Evolutionary conservation across 2,329 filamentous ascomycete genomes (phyloP).

Genomic region (Aspergillus awamori): DNA sequence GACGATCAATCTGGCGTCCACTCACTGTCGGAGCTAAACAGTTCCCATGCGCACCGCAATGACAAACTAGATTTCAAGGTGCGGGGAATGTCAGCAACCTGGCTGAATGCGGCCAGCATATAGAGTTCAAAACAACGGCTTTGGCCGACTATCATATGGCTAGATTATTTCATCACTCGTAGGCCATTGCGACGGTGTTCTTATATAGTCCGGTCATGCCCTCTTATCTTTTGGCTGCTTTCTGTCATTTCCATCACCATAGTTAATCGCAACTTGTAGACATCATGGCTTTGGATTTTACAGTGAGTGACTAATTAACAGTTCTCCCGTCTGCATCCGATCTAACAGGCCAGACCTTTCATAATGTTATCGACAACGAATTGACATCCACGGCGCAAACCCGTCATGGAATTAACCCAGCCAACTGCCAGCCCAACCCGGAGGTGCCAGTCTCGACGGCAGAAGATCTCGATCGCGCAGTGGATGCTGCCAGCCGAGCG

Average conservation of each 20-base stretch:
- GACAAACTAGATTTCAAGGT: neutral
- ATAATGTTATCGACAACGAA: slow-evolving; percentile 57
- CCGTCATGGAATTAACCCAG: slow-evolving; percentile 55
- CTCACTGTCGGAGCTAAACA: neutral
- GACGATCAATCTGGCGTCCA: neutral
- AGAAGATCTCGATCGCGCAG: slow-evolving; percentile 55
- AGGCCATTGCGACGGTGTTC: neutral
- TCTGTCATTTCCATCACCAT: neutral
- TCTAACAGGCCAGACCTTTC: slow-evolving; percentile 41
- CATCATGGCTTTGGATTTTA: neutral
- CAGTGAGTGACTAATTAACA: neutral
- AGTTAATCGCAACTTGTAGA: neutral
- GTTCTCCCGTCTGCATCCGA: neutral
- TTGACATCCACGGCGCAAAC: slow-evolving; percentile 48
- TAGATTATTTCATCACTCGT: neutral
- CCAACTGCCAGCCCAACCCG: slow-evolving; percentile 53
- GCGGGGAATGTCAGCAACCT: neutral
- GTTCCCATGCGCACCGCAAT: neutral
- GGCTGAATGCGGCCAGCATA: neutral
- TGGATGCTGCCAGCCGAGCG: slow-evolving; percentile 52
- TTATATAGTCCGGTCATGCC: neutral
- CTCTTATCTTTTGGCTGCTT: neutral
- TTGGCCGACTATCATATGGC: no score
- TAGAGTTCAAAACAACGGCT: neutral
- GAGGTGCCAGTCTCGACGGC: slow-evolving; percentile 54